Base-by-base conservation (phyloP, 306 rosid species). In the Quercus gilva region DNA sequence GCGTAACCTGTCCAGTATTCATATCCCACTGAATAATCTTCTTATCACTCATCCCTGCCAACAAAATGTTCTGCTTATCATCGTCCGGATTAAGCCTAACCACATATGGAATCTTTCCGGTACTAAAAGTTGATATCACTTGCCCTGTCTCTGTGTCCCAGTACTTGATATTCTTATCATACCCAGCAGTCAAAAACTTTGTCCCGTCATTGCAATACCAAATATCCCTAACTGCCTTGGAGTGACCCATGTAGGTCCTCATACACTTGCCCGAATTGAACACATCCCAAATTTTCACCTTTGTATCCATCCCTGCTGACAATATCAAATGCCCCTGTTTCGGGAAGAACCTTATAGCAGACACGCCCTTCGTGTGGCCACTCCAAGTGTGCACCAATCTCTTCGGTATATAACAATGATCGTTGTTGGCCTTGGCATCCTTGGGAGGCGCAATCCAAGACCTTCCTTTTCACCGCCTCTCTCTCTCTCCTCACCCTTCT, bases 11-110 rank as follows among this genome's bases (percentile, higher is more conserved):
- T 14, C 98, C 97, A 0, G 92, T 80, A 58, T 89, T 91, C 97
- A 96, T 96, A 86, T 96, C 99, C 99, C 98, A 93, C 76, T 96
- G 99, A 75, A 96, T 98, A 82, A 96, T 96, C 92, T 96, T 93
- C 86, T 96, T 91, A 84, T 96, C 99, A 75, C 97, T 96, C 99
- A 96, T 96, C 53, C 99, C 98, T 21, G 98, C 99, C 82, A 96
- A 74, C 85, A 96, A 83, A 57, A 96, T 89, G 80, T 89, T 93
- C 86, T 93, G 98, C 87, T 96, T 96, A 87, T 96, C 99, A 41
- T 93, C 94, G 4, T 96, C 96, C 0, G 98, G 99, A 74, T 96
- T 96, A 79, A 96, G 96, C 89, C 85, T 91, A 41, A 93, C 97
- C 28, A 96, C 99, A 74, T 93, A 96, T 7, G 99, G 99, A 56